Base-by-base conservation (phyloP, 768 basidiomycete species). In the Plicaturopsis crispa region DNA sequence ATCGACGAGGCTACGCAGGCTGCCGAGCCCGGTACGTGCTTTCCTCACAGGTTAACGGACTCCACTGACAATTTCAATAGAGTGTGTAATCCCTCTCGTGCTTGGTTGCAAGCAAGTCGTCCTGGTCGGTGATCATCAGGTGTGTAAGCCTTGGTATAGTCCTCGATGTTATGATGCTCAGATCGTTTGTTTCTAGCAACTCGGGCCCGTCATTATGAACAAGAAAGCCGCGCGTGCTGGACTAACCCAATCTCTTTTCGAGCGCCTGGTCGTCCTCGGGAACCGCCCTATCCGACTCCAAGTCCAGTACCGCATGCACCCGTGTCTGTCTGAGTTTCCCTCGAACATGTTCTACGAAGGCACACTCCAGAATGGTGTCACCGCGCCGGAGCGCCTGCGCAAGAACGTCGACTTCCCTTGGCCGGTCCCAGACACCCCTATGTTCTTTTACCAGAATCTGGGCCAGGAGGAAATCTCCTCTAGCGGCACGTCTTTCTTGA, bases 341-440 rank as follows among this genome's bases (percentile, higher is more conserved):
- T 94, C 91, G 42, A 99, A 99, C 63, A 99, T 99, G 96, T 98
- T 99, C 69, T 99, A 99, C 60, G 96, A 99, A 57, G 96, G 96
- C 17, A 94, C 94, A 0, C 63, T 99, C 19, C 96, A 99, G 63
- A 99, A 99, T 56, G 96, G 96, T 57, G 96, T 99, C 38, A 99
- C 96, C 8, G 96, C 96, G 12, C 96, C 96, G 4, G 96, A 99
- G 59, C 78, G 96, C 28, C 67, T 99, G 46, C 74, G 93, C 65
- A 97, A 94, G 73, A 94, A 97, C 48, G 93, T 98, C 30, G 96
- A 98, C 59, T 99, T 98, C 65, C 96, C 96, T 0, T 98, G 96
- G 96, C 96, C 96, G 5, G 78, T 87, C 28, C 84, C 87, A 12
- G 91, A 94, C 51, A 94, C 91, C 1, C 96, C 96, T 12, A 98